Evolutionary conservation across 148 eudicot genomes (phyloP).

Genomic region (Camellia granthamiana): DNA sequence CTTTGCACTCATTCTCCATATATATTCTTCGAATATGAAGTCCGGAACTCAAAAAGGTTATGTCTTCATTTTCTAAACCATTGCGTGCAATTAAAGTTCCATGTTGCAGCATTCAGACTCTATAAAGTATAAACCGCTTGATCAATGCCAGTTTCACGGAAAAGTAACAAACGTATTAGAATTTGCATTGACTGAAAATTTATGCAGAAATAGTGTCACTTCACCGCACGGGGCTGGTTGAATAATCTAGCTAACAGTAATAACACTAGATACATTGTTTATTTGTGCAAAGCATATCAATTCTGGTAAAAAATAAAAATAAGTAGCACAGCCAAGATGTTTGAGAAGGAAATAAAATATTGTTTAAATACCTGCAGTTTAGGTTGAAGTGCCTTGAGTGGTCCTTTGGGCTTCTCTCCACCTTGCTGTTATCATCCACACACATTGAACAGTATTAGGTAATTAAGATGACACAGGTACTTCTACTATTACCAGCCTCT

Average conservation of each 20-base stretch:
- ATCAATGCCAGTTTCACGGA: background rate
- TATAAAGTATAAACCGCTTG: conserved; percentile 11
- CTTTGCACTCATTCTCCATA: too few relatives aligned
- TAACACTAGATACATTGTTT: background rate
- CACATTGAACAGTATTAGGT: conserved; percentile 5
- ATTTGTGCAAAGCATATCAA: background rate
- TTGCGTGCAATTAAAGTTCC: background rate
- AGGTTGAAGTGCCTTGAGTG: conserved; percentile 94
- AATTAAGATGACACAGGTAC: background rate
- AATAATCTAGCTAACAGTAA: background rate
- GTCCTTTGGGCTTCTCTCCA: conserved; percentile 87
- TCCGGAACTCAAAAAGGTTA: too few relatives aligned
- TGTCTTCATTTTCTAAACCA: background rate
- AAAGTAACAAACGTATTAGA: background rate
- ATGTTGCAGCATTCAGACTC: background rate
- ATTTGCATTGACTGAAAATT: background rate
- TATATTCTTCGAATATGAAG: too few relatives aligned
- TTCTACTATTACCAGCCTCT: background rate
- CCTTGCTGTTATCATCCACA: conserved; percentile 67
- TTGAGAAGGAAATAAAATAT: background rate
- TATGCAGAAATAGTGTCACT: background rate
- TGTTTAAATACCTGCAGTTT: conserved; percentile 66
- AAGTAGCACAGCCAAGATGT: background rate
- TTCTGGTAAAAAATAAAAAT: too few relatives aligned
- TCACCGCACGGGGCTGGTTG: background rate